Percentiles rank a stretch among this genome's conserved stretches.
Conservation (phyloP, 2,329 filamentous ascomycete genomes). For the Aciculosporium take region DNA sequence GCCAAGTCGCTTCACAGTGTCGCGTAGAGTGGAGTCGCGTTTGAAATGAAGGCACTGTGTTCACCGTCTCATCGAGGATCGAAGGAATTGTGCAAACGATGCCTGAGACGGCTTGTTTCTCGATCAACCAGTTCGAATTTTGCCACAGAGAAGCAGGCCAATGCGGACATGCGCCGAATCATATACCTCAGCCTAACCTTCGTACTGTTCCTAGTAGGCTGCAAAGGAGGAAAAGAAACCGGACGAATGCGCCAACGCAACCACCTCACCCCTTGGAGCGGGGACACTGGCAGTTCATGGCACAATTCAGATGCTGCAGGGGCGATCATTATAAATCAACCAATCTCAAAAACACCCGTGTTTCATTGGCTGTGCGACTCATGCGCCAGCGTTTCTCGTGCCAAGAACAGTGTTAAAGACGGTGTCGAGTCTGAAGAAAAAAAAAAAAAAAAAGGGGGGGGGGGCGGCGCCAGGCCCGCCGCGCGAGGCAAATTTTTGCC, state of each 20-base stretch:
- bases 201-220: too few species aligned
- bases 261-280: too few species aligned
- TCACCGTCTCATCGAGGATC: not conserved
- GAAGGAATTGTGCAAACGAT: not conserved
- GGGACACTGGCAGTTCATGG: not conserved
- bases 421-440: not conserved
- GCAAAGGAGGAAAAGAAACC: too few species aligned
- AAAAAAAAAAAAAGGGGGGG: too few species aligned
- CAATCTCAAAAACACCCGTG: not conserved
- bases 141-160: not conserved
- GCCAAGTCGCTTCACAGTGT: not conserved
- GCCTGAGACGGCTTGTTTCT: too few species aligned
- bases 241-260: too few species aligned
- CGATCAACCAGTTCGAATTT: too few species aligned
- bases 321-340: not conserved
- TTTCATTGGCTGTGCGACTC: not conserved
- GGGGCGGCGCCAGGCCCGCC: too few species aligned
- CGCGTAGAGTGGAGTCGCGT: not conserved
- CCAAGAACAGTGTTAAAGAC: not conserved
- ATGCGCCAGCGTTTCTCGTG: not conserved
- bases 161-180: too few species aligned
- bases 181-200: too few species aligned
- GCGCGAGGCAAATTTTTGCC: not conserved
- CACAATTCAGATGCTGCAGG: not conserved
- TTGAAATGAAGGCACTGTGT: not conserved